Base-by-base conservation (phyloP, 1,284 basidiomycete genomes). In the Ganoderma meredithae region DNA sequence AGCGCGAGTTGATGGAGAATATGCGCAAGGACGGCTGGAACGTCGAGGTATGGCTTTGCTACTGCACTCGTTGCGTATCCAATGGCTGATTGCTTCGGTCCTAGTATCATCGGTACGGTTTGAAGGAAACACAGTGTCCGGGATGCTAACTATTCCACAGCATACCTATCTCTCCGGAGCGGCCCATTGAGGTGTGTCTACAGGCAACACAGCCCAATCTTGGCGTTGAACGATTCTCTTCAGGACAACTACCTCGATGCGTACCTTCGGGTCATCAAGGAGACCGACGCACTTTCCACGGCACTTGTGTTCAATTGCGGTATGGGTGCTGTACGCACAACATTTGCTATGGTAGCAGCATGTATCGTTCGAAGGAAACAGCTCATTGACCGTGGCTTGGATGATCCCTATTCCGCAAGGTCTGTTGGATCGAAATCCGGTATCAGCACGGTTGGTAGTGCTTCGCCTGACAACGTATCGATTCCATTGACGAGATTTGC, bases 301-400 rank as follows among this genome's bases (percentile, higher is more conserved):
- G 91, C 93, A 0, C 84, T 99, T 19, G 95, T 99, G 2, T 98
- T 99, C 80, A 97, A 95, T 67, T 99, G 98, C 79, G 97, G 98
- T 52, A 97, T 98, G 88, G 98, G 98, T 55, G 95, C 96, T 2
- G 96, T 98, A 0, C 89, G 98, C 52, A 98, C 97, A 2, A 98
- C 97, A 0, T 99, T 99, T 78, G 97, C 95, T 6, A 99, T 99
- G 98, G 90, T 94, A 17, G 95, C 97, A 1, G 97, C 97, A 0
- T 90, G 94, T 70, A 86, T 99, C 31, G 86, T 99, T 0, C 86
- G 98, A 39, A 84, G 97, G 39, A 94, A 92, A 76, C 96, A 98
- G 79, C 83, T 97, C 52, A 86, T 98, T n/a, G 81, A 88, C 19
- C 83, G 86, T 25, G 95, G 94, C 0, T 80, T 92, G 63, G 85